Evolutionary conservation across 495 filamentous ascomycete species (phyloP).

Genomic region (Evernia prunastri): DNA sequence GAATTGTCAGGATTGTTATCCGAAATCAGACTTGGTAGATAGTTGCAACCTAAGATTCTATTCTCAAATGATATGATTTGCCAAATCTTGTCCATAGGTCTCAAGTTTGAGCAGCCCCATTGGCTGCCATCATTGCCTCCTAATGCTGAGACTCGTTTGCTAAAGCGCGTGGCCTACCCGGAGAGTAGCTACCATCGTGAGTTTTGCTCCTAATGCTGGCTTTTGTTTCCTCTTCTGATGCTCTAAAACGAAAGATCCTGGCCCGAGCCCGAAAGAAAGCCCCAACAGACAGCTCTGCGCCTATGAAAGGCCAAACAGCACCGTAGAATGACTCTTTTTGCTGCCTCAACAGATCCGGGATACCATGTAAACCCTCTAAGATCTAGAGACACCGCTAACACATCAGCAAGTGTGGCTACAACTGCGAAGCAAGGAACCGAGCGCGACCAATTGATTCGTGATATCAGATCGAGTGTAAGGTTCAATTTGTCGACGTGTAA

Average conservation of each 20-base stretch:
- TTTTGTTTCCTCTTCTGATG: not conserved
- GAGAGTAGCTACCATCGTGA: not conserved
- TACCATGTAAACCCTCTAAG: not conserved
- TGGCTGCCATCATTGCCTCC: not conserved
- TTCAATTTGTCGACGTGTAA: slow-evolving; percentile 44
- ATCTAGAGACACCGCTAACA: not conserved
- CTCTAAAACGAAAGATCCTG: not conserved
- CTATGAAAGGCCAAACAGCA: not conserved
- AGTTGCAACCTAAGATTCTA: not conserved
- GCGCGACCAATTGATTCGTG: too few species aligned
- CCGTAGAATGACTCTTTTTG: not conserved
- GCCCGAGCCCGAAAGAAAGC: not conserved
- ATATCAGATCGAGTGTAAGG: slow-evolving; percentile 54
- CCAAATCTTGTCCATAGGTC: not conserved
- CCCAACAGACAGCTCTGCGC: not conserved
- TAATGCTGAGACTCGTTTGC: not conserved
- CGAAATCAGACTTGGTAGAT: not conserved
- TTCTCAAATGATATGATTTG: not conserved
- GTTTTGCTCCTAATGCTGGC: not conserved
- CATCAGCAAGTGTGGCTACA: not conserved
- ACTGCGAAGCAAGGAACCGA: not conserved
- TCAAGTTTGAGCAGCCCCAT: not conserved
- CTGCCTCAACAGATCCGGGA: not conserved
- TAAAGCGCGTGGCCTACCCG: not conserved
- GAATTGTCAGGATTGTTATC: not conserved